Conservation (phyloP, 495 filamentous ascomycete genomes). For the Penicillium waksmanii region DNA sequence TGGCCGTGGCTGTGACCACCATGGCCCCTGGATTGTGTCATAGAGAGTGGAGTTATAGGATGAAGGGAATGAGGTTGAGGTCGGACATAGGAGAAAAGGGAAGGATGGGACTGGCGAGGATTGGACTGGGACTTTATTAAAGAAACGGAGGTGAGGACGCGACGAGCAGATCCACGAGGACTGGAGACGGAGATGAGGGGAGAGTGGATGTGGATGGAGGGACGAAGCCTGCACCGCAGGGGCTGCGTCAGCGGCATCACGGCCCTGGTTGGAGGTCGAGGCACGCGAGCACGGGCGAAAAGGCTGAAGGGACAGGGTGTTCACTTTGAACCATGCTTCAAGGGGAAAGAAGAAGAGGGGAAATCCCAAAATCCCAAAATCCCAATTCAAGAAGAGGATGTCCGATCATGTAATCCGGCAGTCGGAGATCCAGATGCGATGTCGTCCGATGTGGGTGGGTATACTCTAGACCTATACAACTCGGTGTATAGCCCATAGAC, state of each 20-base stretch:
- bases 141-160: slow-evolving; percentile 32
- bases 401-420: slow-evolving; percentile 35
- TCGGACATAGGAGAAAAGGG: slow-evolving; percentile 28
- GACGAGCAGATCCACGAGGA: slow-evolving; percentile 27
- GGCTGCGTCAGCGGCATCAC: slow-evolving; percentile 52
- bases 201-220: slow-evolving; percentile 39
- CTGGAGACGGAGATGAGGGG: slow-evolving; percentile 13
- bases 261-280: slow-evolving; percentile 24
- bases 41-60: slow-evolving; percentile 28
- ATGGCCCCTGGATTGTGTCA: slow-evolving; percentile 45
- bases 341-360: slow-evolving; percentile 6
- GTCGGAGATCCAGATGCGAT: slow-evolving; percentile 24
- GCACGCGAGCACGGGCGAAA: slow-evolving; percentile 29
- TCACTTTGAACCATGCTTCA: slow-evolving; percentile 17
- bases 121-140: slow-evolving; percentile 15
- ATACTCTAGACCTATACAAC: too few species aligned
- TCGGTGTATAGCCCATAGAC: too few species aligned
- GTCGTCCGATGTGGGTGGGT: neutral
- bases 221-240: slow-evolving; percentile 51
- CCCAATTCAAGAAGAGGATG: neutral
- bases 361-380: neutral
- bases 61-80: slow-evolving; percentile 24
- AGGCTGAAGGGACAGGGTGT: slow-evolving; percentile 27
- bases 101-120: slow-evolving; percentile 23
- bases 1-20: slow-evolving; percentile 36